Evolutionary conservation across 768 basidiomycete genomes (phyloP).

Genomic region (Pulveroboletus sp.): DNA sequence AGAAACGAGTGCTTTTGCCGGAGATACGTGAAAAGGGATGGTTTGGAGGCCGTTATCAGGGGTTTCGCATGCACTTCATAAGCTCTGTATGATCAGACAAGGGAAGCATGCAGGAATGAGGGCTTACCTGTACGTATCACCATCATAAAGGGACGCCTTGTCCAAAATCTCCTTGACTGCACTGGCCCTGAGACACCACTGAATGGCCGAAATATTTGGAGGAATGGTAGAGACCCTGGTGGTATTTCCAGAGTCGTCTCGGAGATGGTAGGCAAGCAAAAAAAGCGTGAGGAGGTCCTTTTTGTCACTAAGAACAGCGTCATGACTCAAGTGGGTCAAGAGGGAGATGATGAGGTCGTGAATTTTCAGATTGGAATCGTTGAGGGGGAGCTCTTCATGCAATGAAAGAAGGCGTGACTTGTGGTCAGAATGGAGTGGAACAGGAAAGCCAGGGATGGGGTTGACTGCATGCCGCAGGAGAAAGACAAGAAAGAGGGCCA

Average conservation of each 20-base stretch:
- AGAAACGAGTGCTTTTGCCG: background rate
- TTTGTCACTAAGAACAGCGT: background rate
- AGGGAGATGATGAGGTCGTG: background rate
- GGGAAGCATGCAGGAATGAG: no score
- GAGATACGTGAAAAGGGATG: background rate
- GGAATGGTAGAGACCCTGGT: background rate
- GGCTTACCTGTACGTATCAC: no score
- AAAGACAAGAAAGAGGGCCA: background rate
- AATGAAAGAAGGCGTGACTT: no score
- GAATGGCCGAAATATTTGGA: background rate
- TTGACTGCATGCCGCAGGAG: background rate
- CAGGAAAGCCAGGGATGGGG: background rate
- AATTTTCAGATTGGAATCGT: background rate
- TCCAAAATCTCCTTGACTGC: no score
- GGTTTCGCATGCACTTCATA: no score
- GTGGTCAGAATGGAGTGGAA: background rate
- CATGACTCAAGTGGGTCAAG: background rate
- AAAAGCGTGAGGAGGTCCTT: background rate
- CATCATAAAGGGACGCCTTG: no score
- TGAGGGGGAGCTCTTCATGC: no score
- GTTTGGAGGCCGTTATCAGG: no score
- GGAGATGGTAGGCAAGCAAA: background rate
- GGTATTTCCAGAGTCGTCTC: background rate
- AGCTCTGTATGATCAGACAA: no score
- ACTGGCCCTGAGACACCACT: no score